Percentiles rank a stretch among this genome's conserved stretches.
phyloP scores from a whole-genome alignment of 1,139 yeast genomes.

The Wickerhamomyces sp. region DNA sequence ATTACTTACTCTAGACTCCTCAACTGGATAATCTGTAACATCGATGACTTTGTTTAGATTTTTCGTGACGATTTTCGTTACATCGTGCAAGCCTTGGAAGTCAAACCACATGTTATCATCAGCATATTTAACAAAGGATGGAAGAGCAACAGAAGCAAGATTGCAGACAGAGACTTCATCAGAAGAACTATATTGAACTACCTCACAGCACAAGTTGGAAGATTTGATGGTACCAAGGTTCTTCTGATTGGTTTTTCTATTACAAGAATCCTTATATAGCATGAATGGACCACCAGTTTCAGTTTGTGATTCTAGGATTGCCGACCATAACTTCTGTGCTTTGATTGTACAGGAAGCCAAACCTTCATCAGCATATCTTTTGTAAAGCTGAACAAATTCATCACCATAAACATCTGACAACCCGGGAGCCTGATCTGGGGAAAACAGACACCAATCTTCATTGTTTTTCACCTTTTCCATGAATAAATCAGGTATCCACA shows the following conservation, averaged over 20 bases:
- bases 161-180: constrained; percentile 91
- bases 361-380: constrained; percentile 61
- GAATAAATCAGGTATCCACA: constrained; percentile 87
- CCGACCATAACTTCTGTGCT: constrained; percentile 86
- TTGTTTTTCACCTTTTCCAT: constrained; percentile 82
- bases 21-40: constrained; percentile 71
- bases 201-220: constrained; percentile 86
- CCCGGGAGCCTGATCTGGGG: constrained; percentile 86
- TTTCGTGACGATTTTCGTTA: constrained; percentile 65
- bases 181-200: constrained; percentile 80
- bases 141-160: constrained; percentile 80
- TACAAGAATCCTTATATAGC: constrained; percentile 87
- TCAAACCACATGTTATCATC: constrained; percentile 42
- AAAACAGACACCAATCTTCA: constrained; percentile 78
- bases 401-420: constrained; percentile 76
- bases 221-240: constrained; percentile 85
- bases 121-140: constrained; percentile 51
- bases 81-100: constrained; percentile 64
- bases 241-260: constrained; percentile 76
- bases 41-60: constrained; percentile 78
- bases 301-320: constrained; percentile 81
- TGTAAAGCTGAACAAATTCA: constrained; percentile 66
- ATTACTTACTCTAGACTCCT: constrained; percentile 63
- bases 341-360: constrained; percentile 59
- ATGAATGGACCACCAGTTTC: constrained; percentile 93